These are phyloP conservation scores for Prunus fruticosa DNA, from an alignment of 306 rosid species.

Conservation along the genomic window DNA sequence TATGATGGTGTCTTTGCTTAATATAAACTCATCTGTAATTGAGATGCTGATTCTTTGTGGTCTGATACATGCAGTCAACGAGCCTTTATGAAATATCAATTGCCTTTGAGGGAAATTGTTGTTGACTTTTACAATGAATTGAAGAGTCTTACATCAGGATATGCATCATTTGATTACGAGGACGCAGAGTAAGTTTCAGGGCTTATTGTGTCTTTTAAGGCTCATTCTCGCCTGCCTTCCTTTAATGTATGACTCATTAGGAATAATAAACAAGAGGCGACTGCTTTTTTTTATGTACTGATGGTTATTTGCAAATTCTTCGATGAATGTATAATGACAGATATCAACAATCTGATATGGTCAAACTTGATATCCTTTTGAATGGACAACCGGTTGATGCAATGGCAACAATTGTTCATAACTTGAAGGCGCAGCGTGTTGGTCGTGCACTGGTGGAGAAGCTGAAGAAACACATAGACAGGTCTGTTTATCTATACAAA, in stretches of 20 bases:
- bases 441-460: slow-evolving; percentile 93
- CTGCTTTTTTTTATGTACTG: neutral
- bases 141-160: slow-evolving; percentile 94
- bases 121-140: slow-evolving; percentile 91
- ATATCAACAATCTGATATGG: slow-evolving; percentile 86
- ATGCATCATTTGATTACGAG: slow-evolving; percentile 91
- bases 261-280: neutral
- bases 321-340: slow-evolving; percentile 39
- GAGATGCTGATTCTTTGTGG: slow-evolving; percentile 25
- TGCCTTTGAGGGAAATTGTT: slow-evolving; percentile 92
- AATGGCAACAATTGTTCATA: slow-evolving; percentile 92
- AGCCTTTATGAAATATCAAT: slow-evolving; percentile 83
- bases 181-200: slow-evolving; percentile 68
- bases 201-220: neutral
- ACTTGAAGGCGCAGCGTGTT: slow-evolving; percentile 78
- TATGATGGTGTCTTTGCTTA: neutral
- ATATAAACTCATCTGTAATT: neutral
- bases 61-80: slow-evolving; percentile 68
- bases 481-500: slow-evolving; percentile 34
- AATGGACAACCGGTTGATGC: slow-evolving; percentile 97
- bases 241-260: neutral
- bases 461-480: slow-evolving; percentile 86
- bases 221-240: neutral
- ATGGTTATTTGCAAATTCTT: slow-evolving; percentile 15
- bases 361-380: slow-evolving; percentile 87